Evolutionary conservation across 2,329 filamentous ascomycete species (phyloP).

Genomic region (Fusarium multiceps): DNA sequence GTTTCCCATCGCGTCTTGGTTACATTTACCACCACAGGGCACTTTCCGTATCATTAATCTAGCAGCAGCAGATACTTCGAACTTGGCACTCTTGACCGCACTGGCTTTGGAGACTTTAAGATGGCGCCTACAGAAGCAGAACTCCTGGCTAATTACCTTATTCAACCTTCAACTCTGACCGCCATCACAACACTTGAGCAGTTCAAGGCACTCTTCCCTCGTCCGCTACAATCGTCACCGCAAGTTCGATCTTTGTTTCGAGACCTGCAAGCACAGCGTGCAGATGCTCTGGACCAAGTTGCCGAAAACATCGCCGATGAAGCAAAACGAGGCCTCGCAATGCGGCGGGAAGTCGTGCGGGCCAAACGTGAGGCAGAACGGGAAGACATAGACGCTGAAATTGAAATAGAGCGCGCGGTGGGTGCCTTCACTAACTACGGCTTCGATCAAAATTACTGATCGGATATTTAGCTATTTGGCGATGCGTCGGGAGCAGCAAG

Average conservation of each 20-base stretch:
- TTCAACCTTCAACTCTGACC: constrained; percentile 79
- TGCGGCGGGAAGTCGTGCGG: constrained; percentile 68
- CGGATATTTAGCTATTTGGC: constrained; percentile 67
- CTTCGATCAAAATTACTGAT: background rate
- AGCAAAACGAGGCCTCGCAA: constrained; percentile 67
- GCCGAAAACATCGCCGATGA: constrained; percentile 73
- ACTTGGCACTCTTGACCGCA: too few relatives aligned
- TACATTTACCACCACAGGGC: background rate
- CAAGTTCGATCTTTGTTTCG: constrained; percentile 79
- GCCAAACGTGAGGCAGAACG: constrained; percentile 63
- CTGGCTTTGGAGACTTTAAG: constrained; percentile 24
- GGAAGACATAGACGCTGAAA: constrained; percentile 70
- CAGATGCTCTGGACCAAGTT: constrained; percentile 74
- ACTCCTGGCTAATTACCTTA: constrained; percentile 81
- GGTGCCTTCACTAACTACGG: constrained; percentile 32
- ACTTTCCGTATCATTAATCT: background rate
- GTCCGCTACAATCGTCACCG: constrained; percentile 70
- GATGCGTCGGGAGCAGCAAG: constrained; percentile 57
- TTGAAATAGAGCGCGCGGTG: constrained; percentile 71
- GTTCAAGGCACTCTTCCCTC: constrained; percentile 82
- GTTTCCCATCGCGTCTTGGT: constrained; percentile 32
- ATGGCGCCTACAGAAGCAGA: constrained; percentile 81
- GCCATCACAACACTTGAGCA: constrained; percentile 78
- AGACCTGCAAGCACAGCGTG: constrained; percentile 80
- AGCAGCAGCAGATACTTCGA: background rate